These are phyloP conservation scores for Ajuga reptans DNA, from an alignment of 305 asterid species.

Conservation along the genomic window DNA sequence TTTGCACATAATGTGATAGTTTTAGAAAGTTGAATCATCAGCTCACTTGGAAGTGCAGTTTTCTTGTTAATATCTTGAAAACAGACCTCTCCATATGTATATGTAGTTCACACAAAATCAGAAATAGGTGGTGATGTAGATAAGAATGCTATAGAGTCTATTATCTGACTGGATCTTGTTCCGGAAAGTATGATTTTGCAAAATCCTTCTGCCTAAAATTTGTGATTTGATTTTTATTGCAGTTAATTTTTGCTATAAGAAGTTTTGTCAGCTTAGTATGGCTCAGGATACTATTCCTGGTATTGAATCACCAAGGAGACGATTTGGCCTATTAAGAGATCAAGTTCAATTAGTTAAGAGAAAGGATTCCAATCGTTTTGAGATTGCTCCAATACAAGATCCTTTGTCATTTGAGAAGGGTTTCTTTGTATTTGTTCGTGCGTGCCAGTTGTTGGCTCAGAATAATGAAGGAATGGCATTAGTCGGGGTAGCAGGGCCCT, in stretches of 20 bases:
- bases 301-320: slow-evolving; percentile 72
- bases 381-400: slow-evolving; percentile 77
- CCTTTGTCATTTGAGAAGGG: slow-evolving; percentile 90
- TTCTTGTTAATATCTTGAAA: not conserved
- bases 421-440: slow-evolving; percentile 74
- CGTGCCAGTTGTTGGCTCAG: slow-evolving; percentile 89
- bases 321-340: slow-evolving; percentile 77
- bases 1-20: not conserved
- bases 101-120: not conserved
- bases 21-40: not conserved
- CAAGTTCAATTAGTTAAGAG: slow-evolving; percentile 80
- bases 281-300: slow-evolving; percentile 44
- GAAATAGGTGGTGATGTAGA: not conserved
- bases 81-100: not conserved
- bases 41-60: not conserved
- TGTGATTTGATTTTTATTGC: not conserved
- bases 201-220: not conserved
- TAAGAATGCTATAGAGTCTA: not conserved
- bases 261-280: slow-evolving; percentile 35
- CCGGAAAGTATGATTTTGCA: not conserved
- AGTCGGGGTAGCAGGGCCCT: slow-evolving; percentile 95
- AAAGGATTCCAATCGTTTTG: slow-evolving; percentile 68
- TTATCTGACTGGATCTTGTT: not conserved
- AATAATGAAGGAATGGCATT: slow-evolving; percentile 76
- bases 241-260: slow-evolving; percentile 7